phyloP scores from a whole-genome alignment of 768 basidiomycete species.

The Hortiboletus campestris region DNA sequence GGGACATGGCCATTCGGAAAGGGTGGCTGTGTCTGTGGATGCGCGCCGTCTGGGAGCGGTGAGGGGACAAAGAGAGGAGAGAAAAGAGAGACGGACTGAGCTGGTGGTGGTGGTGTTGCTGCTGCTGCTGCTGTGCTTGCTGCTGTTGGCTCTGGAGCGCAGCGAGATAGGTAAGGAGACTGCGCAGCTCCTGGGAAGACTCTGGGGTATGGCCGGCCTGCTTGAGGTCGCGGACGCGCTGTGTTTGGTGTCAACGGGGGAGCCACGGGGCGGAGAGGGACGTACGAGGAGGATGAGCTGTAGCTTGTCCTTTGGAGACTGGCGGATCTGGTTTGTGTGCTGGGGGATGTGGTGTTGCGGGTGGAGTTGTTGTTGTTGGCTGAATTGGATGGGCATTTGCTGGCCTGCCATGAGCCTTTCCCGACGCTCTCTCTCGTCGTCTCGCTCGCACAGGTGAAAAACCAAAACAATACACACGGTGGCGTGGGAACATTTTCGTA shows the following conservation, averaged over 20 bases:
- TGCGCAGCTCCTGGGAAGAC: conserved; percentile 42
- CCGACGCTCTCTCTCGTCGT: conserved; percentile 11
- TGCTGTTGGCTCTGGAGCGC: conserved; percentile 29
- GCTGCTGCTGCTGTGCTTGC: conserved; percentile 27
- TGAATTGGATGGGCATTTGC: conserved; percentile 26
- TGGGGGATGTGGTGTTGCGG: conserved; percentile 5
- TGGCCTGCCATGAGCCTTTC: conserved; percentile 22
- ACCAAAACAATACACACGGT: conserved; percentile 10
- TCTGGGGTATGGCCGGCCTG: conserved; percentile 46
- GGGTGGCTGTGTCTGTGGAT: conserved; percentile 32
- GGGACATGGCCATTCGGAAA: conserved; percentile 49
- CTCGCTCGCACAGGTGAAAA: conserved; percentile 17
- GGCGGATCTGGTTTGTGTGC: conserved; percentile 5
- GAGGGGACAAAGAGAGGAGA: conserved; percentile 6
- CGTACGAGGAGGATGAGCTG: conserved; percentile 22
- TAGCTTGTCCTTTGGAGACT: conserved; percentile 26
- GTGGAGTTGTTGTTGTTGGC: conserved; percentile 16
- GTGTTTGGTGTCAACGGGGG: not conserved
- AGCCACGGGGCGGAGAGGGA: not conserved
- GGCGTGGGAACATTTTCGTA: conserved; percentile 19
- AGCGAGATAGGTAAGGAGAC: conserved; percentile 39
- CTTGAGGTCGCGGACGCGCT: conserved; percentile 46
- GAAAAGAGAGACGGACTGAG: conserved; percentile 30
- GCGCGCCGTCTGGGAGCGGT: conserved; percentile 30
- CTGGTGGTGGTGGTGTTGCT: conserved; percentile 26